A percentile compares a stretch with the other conserved stretches of the same genome.
phyloP scores from a whole-genome alignment of 164 flowering plant species.

The Nymphaea colorata region DNA sequence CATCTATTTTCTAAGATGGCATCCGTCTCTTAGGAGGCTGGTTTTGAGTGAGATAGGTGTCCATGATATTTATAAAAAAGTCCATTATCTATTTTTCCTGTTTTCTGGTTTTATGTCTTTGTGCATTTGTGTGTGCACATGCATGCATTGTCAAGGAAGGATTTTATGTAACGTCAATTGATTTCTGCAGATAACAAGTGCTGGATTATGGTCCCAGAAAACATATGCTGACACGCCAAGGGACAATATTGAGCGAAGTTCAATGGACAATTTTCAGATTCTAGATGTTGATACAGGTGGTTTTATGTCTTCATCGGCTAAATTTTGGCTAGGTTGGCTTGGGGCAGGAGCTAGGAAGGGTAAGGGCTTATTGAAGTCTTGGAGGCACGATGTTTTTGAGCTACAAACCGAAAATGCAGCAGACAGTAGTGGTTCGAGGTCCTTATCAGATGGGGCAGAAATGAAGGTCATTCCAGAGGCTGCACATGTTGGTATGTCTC shows the following conservation, averaged over 20 bases:
- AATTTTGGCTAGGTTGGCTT: slow-evolving; percentile 59
- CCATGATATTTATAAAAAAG: too few relatives aligned
- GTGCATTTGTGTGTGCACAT: too few relatives aligned
- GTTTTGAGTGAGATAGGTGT: too few relatives aligned
- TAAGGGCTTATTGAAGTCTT: slow-evolving; percentile 41
- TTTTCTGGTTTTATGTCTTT: too few relatives aligned
- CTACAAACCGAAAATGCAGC: slow-evolving; percentile 31
- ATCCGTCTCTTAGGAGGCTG: too few relatives aligned
- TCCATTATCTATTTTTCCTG: too few relatives aligned
- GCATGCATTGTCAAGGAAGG: too few relatives aligned
- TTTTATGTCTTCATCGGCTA: slow-evolving; percentile 29
- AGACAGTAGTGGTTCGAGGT: slow-evolving; percentile 20
- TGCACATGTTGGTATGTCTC: slow-evolving; percentile 29
- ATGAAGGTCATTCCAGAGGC: slow-evolving; percentile 27
- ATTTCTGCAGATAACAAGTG: slow-evolving; percentile 58
- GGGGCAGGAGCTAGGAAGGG: slow-evolving; percentile 46
- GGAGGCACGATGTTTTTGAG: slow-evolving; percentile 44
- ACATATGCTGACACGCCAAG: slow-evolving; percentile 19
- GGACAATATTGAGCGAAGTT: slow-evolving; percentile 16
- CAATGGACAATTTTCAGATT: slow-evolving; percentile 18
- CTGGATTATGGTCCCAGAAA: slow-evolving; percentile 62
- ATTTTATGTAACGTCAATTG: too few relatives aligned
- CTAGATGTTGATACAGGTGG: slow-evolving; percentile 34
- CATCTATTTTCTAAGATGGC: too few relatives aligned
- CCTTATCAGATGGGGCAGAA: slow-evolving; percentile 23